Base-by-base conservation (phyloP, 1,284 basidiomycete species). In the Phenoliferia sp. region DNA sequence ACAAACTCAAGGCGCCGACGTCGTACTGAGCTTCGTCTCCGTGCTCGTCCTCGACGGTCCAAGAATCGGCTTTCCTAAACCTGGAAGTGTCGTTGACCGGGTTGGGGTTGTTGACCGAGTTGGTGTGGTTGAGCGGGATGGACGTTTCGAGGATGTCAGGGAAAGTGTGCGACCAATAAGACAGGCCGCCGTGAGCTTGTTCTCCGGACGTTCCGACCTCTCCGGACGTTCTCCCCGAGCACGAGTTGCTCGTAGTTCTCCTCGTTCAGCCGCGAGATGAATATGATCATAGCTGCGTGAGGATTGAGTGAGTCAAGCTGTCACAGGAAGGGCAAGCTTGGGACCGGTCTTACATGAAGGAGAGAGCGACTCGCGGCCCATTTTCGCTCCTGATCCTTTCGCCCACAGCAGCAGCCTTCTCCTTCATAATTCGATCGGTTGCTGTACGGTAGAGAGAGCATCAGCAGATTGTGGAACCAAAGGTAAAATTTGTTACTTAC, bases 381-480 rank as follows among this genome's bases (percentile, higher is more conserved):
- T 65, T 61, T 39, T 65, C 64, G 29, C 29, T 32, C 17, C 64
- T 33, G 35, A 65, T 65, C 32, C 34, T 35, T 34, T 56, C 44
- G 35, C 64, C 64, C 15, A 65, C 34, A 22, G 16, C 60, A 19
- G 36, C 35, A 7, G 64, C 64, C 50, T 62, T 61, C 33, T 62
- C 52, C 26, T 34, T 35, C 58, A 65, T 61, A n/a, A 62, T 32
- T 2, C 59, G 64, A n/a, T 65, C 64, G 19, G 64, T 56, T 9
- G 64, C 36, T 59, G 52, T 10, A 28, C 29, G 22, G 32, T 10
- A 52, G 56, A 34, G 56, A 7, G 16, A 2, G 19, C 7, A 15
- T 36, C 57, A 59, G 57, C 22, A 6, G 12, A n/a, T 15, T 28
- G 7, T 19, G 4, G 26, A 12, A 9, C 4, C 26, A 26, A 9